phyloP scores from a whole-genome alignment of 129 eudicot species.

The Escallonia herrerae region DNA sequence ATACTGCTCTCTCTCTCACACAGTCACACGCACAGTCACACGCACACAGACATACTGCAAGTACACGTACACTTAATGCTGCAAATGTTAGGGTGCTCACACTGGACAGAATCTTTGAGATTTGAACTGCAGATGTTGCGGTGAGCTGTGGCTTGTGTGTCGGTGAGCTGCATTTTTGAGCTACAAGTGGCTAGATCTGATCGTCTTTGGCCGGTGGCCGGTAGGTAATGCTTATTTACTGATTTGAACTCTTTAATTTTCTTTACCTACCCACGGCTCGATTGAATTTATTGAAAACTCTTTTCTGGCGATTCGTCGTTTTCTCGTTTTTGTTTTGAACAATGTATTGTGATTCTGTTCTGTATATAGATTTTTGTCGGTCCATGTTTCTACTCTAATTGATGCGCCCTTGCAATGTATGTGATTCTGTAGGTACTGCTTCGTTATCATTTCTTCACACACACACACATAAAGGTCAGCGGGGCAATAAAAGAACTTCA shows the following conservation, averaged over 20 bases:
- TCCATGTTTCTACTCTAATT: background rate
- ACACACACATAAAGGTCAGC: background rate
- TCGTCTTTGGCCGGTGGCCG: slow-evolving; percentile 19
- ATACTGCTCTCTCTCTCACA: background rate
- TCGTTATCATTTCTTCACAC: too few species aligned
- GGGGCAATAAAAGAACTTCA: background rate
- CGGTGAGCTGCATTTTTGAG: slow-evolving; percentile 3
- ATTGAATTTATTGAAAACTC: slow-evolving; percentile 1
- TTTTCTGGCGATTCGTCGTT: slow-evolving; percentile 3
- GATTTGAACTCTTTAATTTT: background rate
- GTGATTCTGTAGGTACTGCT: too few species aligned
- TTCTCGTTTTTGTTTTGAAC: background rate
- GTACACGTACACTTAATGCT: too few species aligned
- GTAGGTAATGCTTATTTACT: slow-evolving; percentile 1
- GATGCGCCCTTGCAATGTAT: too few species aligned
- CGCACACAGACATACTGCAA: background rate
- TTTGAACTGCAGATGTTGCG: slow-evolving; percentile 10
- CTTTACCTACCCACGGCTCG: slow-evolving; percentile 7
- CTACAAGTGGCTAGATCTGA: slow-evolving; percentile 30
- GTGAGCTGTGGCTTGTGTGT: slow-evolving; percentile 12
- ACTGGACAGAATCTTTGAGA: background rate
- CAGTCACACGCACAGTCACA: slow-evolving; percentile 2
- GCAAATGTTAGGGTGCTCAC: background rate
- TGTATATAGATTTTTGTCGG: background rate
- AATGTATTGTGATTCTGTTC: background rate